Conservation (phyloP, 78 protist genomes). For the Dictyostelium brefeldianum region DNA sequence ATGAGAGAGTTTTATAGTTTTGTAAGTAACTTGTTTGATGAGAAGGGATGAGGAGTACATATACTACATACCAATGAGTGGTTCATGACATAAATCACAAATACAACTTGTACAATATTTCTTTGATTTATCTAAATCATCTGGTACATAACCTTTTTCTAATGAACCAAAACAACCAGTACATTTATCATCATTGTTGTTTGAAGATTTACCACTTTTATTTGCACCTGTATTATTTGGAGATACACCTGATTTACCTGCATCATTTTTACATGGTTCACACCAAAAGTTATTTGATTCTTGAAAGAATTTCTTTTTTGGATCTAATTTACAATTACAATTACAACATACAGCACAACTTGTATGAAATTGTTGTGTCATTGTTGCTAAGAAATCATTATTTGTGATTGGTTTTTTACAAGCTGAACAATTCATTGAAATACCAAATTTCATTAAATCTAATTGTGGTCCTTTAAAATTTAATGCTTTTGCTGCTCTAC, state of each 20-base stretch:
- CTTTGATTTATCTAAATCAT: slow-evolving; percentile 13
- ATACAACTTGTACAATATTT: slow-evolving; percentile 66
- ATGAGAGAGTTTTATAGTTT: too few relatives aligned
- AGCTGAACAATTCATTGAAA: slow-evolving; percentile 65
- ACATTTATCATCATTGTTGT: slow-evolving; percentile 36
- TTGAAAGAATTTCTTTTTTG: slow-evolving; percentile 60
- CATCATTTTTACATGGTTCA: slow-evolving; percentile 56
- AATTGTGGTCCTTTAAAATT: slow-evolving; percentile 70
- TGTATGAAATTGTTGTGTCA: slow-evolving; percentile 61
- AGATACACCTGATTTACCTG: not conserved
- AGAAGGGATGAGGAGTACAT: too few relatives aligned
- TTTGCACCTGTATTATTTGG: not conserved
- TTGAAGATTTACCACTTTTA: not conserved
- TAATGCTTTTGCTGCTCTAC: slow-evolving; percentile 56
- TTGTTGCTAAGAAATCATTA: slow-evolving; percentile 36
- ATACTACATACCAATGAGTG: slow-evolving; percentile 33
- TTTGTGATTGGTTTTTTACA: slow-evolving; percentile 49
- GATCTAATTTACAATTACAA: slow-evolving; percentile 54
- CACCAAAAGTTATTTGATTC: slow-evolving; percentile 64
- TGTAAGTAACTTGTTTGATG: too few relatives aligned
- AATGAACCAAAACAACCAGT: slow-evolving; percentile 56
- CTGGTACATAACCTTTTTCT: slow-evolving; percentile 71
- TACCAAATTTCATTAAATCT: slow-evolving; percentile 39
- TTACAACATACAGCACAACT: slow-evolving; percentile 55
- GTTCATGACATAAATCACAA: slow-evolving; percentile 63